Base-by-base conservation (phyloP, 2,329 filamentous ascomycete species). In the Alternaria sp. region DNA sequence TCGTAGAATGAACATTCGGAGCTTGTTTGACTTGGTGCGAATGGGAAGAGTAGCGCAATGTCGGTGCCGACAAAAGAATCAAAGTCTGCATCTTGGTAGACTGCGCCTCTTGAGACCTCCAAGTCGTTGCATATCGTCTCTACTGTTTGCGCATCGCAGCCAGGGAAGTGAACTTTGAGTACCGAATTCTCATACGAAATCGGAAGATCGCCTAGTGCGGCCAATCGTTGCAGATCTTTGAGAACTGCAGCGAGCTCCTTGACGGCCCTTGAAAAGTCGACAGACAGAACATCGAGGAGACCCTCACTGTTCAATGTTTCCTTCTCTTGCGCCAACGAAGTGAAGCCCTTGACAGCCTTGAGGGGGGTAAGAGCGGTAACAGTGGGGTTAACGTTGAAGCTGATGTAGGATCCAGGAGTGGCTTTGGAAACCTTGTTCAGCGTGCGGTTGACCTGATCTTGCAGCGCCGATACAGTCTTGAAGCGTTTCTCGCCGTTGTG, bases 311-410 rank as follows among this genome's bases (percentile, higher is more conserved):
- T 91, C 65, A 98, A 84, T 29, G 87, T 90, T 41, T 88, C 81
- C 54, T 76, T 72, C 63, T 74, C 71, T 34, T 71, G 66, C 1
- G 71, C 40, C 49, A 73, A 75, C 1, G 80, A 76, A 50, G 79
- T 77, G 62, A 83, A 84, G 39, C 81, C 80, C 57, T 86, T 80
- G 56, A 90, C 82, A 9, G 83, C 83, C 55, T 83, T 84, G 40
- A 96, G 81, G 9, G 90, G 88, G 67, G 89, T 90, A 57, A 99
- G 85, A 29, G 94, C 92, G 31, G 94, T 98, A 73, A 98, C 87
- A 58, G 91, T 96, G 3, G 95, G 95, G 78, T 88, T 92, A 69
- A 98, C 82, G 69, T 88, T 84, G 81, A 98, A 99, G 78, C 96
- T 93, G 73, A 99, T 84, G 77, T 87, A 94, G 1, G 93, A 91